These are phyloP conservation scores for Cyclanthera cordifolia DNA, from an alignment of 306 rosid species.

Conservation along the genomic window DNA sequence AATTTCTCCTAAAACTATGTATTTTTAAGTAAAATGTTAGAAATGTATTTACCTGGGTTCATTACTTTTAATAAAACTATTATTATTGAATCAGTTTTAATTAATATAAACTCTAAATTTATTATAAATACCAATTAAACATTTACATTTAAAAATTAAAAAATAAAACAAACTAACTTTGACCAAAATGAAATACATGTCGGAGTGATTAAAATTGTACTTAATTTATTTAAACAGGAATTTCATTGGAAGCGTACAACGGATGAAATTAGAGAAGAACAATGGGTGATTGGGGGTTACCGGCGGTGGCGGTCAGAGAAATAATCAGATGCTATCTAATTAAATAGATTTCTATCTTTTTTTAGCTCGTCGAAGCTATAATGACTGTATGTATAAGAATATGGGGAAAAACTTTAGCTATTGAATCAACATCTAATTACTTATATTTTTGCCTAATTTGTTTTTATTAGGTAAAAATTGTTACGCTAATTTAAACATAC, in stretches of 20 bases:
- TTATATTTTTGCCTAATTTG: background rate
- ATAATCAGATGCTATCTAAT: background rate
- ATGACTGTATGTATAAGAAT: background rate
- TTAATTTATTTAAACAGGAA: conserved; percentile 25
- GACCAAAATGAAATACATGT: too few relatives aligned
- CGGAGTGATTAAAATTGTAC: background rate
- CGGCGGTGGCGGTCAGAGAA: background rate
- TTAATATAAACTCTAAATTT: too few relatives aligned
- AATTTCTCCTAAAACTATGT: too few relatives aligned
- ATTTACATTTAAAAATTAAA: too few relatives aligned
- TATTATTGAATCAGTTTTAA: too few relatives aligned
- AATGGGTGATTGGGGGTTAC: background rate
- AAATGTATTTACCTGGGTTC: too few relatives aligned
- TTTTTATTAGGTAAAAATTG: too few relatives aligned
- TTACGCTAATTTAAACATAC: too few relatives aligned
- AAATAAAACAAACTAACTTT: too few relatives aligned
- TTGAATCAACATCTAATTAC: background rate
- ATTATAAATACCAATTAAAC: too few relatives aligned
- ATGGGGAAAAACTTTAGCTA: background rate
- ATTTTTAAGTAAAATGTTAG: too few relatives aligned
- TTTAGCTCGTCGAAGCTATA: background rate
- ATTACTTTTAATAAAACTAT: too few relatives aligned
- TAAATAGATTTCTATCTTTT: background rate
- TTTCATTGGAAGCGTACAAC: conserved; percentile 40
- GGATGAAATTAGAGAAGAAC: conserved; percentile 48